Evolutionary conservation across 2,329 filamentous ascomycete genomes (phyloP).

Genomic region (Lizonia empirigonia): DNA sequence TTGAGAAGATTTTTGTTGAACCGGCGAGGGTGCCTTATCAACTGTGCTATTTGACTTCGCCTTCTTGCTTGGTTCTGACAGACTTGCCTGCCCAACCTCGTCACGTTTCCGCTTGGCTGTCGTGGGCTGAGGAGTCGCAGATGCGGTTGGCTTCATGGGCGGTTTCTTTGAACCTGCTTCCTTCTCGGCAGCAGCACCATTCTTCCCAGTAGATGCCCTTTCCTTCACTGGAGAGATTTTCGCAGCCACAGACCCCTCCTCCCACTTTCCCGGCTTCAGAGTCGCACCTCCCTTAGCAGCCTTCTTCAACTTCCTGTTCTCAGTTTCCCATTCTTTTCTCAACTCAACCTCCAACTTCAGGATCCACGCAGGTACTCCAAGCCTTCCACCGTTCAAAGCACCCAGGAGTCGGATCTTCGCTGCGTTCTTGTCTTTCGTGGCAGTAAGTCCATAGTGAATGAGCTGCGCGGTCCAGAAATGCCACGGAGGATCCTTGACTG

Average conservation of each 20-base stretch:
- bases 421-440: constrained; percentile 63
- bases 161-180: too few relatives aligned
- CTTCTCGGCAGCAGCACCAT: too few relatives aligned
- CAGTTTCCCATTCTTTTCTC: constrained; percentile 63
- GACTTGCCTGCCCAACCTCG: not conserved
- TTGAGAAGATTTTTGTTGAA: not conserved
- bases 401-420: constrained; percentile 65
- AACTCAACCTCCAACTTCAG: constrained; percentile 58
- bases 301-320: constrained; percentile 56
- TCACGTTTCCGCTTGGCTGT: constrained; percentile 3
- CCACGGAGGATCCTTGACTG: constrained; percentile 57
- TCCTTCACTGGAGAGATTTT: not conserved
- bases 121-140: not conserved
- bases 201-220: not conserved
- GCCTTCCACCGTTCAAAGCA: constrained; percentile 56
- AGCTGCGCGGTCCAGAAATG: constrained; percentile 69
- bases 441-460: constrained; percentile 64
- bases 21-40: not conserved
- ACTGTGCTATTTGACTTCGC: not conserved
- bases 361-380: constrained; percentile 59
- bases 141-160: too few relatives aligned
- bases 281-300: not conserved
- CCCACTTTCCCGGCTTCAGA: constrained; percentile 14
- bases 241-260: not conserved
- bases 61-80: not conserved